Conservation (phyloP, 202 grass and related monocot genomes). For the Eragrostis tef region DNA sequence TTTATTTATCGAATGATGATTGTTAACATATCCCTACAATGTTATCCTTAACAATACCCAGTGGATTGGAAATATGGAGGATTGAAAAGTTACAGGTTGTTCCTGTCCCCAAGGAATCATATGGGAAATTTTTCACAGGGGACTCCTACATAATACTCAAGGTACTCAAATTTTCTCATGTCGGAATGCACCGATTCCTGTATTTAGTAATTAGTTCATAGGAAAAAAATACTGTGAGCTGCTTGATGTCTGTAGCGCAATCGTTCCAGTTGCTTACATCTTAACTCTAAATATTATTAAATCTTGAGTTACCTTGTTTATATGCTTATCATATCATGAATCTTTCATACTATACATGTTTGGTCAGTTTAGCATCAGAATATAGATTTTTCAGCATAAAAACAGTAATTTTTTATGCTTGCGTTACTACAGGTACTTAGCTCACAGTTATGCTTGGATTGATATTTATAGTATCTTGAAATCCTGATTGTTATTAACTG, state of each 20-base stretch:
- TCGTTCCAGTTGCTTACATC: slow-evolving; percentile 12
- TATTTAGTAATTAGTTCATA: slow-evolving; percentile 22
- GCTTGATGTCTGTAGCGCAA: slow-evolving; percentile 26
- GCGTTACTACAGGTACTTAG: background rate
- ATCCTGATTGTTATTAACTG: slow-evolving; percentile 31
- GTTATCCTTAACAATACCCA: slow-evolving; percentile 63
- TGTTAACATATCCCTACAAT: slow-evolving; percentile 11
- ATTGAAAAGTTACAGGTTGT: slow-evolving; percentile 85
- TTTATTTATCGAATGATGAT: slow-evolving; percentile 19
- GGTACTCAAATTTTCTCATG: slow-evolving; percentile 51
- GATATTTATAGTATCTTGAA: slow-evolving; percentile 4
- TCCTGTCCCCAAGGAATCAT: slow-evolving; percentile 74
- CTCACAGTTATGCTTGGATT: slow-evolving; percentile 9
- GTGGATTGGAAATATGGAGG: slow-evolving; percentile 96
- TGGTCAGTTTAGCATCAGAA: slow-evolving; percentile 5
- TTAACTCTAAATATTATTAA: slow-evolving; percentile 29
- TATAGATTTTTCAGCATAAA: slow-evolving; percentile 41
- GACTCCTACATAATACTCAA: slow-evolving; percentile 94
- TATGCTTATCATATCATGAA: slow-evolving; percentile 5
- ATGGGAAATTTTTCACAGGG: slow-evolving; percentile 87
- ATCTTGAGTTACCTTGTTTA: slow-evolving; percentile 4
- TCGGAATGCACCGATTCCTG: slow-evolving; percentile 1
- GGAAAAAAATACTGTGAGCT: background rate
- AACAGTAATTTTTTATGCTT: slow-evolving; percentile 3
- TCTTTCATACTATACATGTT: slow-evolving; percentile 45